Evolutionary conservation across 352 stramenopile species (phyloP), one percentile per base, ranked within the genome.

Genomic region (Phytophthora hibernalis): DNA sequence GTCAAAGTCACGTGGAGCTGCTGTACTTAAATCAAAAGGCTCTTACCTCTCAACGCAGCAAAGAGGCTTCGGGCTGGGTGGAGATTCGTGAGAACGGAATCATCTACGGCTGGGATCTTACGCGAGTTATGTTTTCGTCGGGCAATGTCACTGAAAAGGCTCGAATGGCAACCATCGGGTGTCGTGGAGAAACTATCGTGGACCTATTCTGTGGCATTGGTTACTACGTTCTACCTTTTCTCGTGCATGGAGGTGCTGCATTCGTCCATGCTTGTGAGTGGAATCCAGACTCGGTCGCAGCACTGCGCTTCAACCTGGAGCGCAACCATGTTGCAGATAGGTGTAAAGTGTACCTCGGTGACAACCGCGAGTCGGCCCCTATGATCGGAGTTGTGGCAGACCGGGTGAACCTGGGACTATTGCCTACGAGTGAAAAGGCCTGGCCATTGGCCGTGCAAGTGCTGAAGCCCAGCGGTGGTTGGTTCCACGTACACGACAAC

Each of bases 181-280:
- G 92, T 72, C 61, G 65, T 16, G 87, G 77, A 20, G 95, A 99
- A 56, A 76, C 89, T 1, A 90, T 99, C 26, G 87, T 99, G 30
- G 97, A 99, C 65, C 81, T 99, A 44, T 99, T 98, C 61, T 96
- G 93, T 35, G 97, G 97, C n/a, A 99, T 99, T 72, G 97, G 97
- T 13, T 99, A 99, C 72, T 99, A 99, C 64, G 95, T 98, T 24
- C 73, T 99, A 18, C 97, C 96, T 0, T 98, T 98, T 51, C 79
- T 98, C 5, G 83, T 98, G 42, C 85, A 98, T 61, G 96, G 91
- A 33, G 87, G 90, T 10, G 96, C 93, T 2, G 66, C 74, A 3
- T 89, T 97, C 54, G 91, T 99, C 2, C 90, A 97, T 54, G 92
- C 94, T 15, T 98, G 94, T 61, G 97, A 99, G 72, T 99, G 96